A percentile compares a stretch with the other conserved stretches of the same genome.
Evolutionary conservation across 2,329 filamentous ascomycete species (phyloP).

Genomic region (Sphaerostilbella broomeana): DNA sequence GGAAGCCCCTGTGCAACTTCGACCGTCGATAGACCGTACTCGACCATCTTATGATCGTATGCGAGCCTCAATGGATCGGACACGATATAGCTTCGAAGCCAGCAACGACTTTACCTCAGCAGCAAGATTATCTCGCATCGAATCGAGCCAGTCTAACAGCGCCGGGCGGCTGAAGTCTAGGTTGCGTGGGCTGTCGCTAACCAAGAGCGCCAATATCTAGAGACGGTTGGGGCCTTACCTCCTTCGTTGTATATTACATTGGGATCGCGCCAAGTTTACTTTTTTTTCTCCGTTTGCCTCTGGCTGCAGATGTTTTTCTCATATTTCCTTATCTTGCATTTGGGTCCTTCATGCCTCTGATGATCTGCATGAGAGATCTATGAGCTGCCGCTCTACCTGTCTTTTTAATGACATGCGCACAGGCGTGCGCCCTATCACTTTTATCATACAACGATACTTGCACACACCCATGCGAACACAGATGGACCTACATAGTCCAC

Average conservation of each 20-base stretch:
- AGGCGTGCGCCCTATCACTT: constrained; percentile 5
- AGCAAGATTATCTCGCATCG: constrained; percentile 74
- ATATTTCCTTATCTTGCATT: constrained; percentile 26
- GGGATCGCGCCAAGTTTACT: constrained; percentile 14
- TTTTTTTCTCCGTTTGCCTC: constrained; percentile 1
- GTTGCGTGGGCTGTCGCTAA: constrained; percentile 38
- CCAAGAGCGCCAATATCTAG: constrained; percentile 35
- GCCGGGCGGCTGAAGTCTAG: constrained; percentile 28
- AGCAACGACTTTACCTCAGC: constrained; percentile 90
- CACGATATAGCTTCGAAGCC: constrained; percentile 76
- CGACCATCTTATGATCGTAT: constrained; percentile 85
- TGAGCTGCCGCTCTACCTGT: constrained; percentile 25
- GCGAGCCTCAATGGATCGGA: constrained; percentile 78
- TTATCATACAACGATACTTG: background rate
- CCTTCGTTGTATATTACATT: constrained; percentile 25
- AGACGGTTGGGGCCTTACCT: constrained; percentile 12
- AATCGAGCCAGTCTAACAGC: constrained; percentile 56
- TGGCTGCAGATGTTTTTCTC: constrained; percentile 13
- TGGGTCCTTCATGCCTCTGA: constrained; percentile 31
- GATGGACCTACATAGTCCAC: too few relatives aligned
- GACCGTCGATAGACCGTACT: constrained; percentile 59
- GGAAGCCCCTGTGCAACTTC: constrained; percentile 25
- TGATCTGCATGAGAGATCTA: constrained; percentile 47
- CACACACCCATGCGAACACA: too few relatives aligned
- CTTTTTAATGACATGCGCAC: constrained; percentile 14